These are phyloP conservation scores for Lachancea sp. DNA, from an alignment of 805 yeast genomes.

Conservation along the genomic window DNA sequence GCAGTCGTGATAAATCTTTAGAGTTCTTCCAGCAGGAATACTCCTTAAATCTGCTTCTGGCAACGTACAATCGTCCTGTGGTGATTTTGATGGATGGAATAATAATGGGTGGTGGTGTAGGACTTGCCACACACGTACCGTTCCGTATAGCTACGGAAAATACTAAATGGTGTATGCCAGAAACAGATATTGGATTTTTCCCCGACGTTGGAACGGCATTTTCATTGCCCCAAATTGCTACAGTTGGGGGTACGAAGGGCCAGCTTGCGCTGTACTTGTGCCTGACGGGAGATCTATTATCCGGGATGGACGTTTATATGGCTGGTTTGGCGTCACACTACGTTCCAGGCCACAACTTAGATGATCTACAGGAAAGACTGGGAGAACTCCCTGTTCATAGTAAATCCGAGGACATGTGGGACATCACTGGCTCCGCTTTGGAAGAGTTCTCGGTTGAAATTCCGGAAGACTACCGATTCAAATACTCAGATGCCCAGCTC, in stretches of 20 bases:
- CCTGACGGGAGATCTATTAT: conserved; percentile 72
- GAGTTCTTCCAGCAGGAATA: conserved; percentile 77
- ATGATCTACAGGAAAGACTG: conserved; percentile 57
- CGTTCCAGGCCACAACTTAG: conserved; percentile 59
- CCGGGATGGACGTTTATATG: conserved; percentile 74
- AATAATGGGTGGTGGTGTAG: conserved; percentile 98
- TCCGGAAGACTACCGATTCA: conserved; percentile 57
- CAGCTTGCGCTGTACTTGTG: conserved; percentile 82
- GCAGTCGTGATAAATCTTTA: conserved; percentile 43
- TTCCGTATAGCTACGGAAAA: conserved; percentile 90
- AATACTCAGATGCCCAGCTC: conserved; percentile 49
- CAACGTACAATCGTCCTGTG: conserved; percentile 81
- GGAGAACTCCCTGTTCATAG: conserved; percentile 43
- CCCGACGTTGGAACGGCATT: conserved; percentile 95
- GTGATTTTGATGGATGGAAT: conserved; percentile 86
- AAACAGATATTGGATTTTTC: conserved; percentile 91
- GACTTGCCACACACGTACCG: conserved; percentile 82
- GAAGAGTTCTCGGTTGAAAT: conserved; percentile 71
- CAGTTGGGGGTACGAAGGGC: conserved; percentile 44
- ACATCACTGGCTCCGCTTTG: conserved; percentile 60
- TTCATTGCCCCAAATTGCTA: conserved; percentile 65
- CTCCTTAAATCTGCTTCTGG: conserved; percentile 67
- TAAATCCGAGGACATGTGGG: conserved; percentile 29
- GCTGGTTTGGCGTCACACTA: conserved; percentile 90
- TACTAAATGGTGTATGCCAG: conserved; percentile 95